Percentiles rank a stretch among this genome's conserved stretches.
Evolutionary conservation across 139 green algal genomes (phyloP).

Genomic region (Chloropicon primus): DNA sequence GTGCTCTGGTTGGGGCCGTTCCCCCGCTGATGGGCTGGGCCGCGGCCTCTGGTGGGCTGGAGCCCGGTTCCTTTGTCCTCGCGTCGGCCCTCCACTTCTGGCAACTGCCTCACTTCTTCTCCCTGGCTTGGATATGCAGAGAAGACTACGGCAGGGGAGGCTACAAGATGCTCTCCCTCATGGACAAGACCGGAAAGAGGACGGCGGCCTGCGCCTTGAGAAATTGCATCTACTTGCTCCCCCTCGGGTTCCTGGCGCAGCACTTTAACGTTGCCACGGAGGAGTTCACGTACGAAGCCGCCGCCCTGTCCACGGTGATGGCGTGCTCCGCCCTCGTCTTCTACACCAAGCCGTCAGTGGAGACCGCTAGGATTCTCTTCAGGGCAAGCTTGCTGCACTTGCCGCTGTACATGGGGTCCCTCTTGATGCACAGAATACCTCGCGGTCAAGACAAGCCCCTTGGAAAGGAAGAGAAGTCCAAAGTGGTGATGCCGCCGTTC

Average conservation of each 20-base stretch:
- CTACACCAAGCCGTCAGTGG: constrained; percentile 28
- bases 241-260: constrained; percentile 51
- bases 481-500: not conserved
- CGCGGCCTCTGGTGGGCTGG: constrained; percentile 30
- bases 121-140: constrained; percentile 85
- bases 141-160: constrained; percentile 76
- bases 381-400: constrained; percentile 75
- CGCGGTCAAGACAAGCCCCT: no score
- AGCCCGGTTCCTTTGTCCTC: constrained; percentile 43
- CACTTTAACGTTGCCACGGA: constrained; percentile 46
- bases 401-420: constrained; percentile 64
- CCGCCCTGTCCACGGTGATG: constrained; percentile 42
- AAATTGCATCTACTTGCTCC: constrained; percentile 76
- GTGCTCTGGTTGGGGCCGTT: constrained; percentile 89
- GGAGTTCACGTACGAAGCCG: constrained; percentile 62
- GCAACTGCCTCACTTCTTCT: constrained; percentile 98
- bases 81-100: constrained; percentile 85
- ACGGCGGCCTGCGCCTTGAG: constrained; percentile 67
- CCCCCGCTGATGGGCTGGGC: constrained; percentile 94
- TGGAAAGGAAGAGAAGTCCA: not conserved
- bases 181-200: constrained; percentile 66
- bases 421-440: constrained; percentile 68
- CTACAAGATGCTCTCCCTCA: constrained; percentile 72
- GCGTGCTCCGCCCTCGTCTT: constrained; percentile 57
- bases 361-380: constrained; percentile 70